phyloP scores from a whole-genome alignment of 495 filamentous ascomycete species.

The Niebla homalea region DNA sequence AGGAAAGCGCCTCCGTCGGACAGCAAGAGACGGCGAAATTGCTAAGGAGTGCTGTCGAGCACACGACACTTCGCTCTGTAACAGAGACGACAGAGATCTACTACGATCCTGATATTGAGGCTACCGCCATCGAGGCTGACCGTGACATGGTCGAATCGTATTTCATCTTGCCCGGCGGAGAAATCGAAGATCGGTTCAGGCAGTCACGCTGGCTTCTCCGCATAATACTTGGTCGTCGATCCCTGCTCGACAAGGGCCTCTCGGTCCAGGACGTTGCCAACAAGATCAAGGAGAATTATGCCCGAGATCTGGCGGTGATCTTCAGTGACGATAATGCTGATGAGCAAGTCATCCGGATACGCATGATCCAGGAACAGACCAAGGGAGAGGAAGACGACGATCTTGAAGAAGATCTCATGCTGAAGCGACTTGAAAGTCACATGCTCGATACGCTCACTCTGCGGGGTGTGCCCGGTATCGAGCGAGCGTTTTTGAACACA shows the following conservation, averaged over 20 bases:
- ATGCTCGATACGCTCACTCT: slow-evolving; percentile 81
- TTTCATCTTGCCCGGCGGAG: slow-evolving; percentile 86
- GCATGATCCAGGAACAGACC: slow-evolving; percentile 56
- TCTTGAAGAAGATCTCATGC: slow-evolving; percentile 74
- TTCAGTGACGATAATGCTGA: slow-evolving; percentile 98
- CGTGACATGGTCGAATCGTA: slow-evolving; percentile 91
- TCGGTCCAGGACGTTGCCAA: slow-evolving; percentile 84
- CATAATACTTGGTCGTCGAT: slow-evolving; percentile 82
- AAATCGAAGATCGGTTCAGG: slow-evolving; percentile 49
- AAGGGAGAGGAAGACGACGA: slow-evolving; percentile 70
- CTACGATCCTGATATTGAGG: slow-evolving; percentile 84
- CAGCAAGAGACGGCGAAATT: slow-evolving; percentile 72
- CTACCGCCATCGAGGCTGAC: slow-evolving; percentile 77
- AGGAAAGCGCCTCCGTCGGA: slow-evolving; percentile 40
- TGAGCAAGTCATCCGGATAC: slow-evolving; percentile 84
- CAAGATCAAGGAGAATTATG: slow-evolving; percentile 75
- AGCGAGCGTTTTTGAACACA: slow-evolving; percentile 83
- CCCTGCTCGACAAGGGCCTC: slow-evolving; percentile 88
- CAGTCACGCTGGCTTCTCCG: slow-evolving; percentile 94
- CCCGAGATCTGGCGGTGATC: slow-evolving; percentile 78
- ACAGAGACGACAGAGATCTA: slow-evolving; percentile 88
- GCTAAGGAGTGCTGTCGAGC: slow-evolving; percentile 78
- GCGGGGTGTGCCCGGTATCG: slow-evolving; percentile 77
- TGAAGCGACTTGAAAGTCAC: slow-evolving; percentile 81
- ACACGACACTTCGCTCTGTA: slow-evolving; percentile 87